These are phyloP conservation scores for Botrytis aclada DNA, from an alignment of 2,329 filamentous ascomycete genomes.

Conservation along the genomic window DNA sequence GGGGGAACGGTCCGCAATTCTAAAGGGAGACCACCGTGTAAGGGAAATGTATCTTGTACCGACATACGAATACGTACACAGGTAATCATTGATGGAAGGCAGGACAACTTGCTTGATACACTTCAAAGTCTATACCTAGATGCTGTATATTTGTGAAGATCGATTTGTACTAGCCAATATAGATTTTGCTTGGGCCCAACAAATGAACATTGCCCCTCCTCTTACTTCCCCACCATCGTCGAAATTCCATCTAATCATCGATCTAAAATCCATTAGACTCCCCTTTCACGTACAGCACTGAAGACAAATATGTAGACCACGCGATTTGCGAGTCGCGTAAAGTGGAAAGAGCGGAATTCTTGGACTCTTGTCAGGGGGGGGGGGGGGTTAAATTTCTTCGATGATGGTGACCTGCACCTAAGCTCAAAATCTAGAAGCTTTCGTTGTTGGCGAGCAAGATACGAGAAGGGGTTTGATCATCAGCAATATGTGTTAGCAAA, in stretches of 20 bases:
- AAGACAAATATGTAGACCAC: background rate
- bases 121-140: background rate
- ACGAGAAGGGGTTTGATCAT: constrained; percentile 3
- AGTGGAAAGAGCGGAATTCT: constrained; percentile 10
- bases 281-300: background rate
- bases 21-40: constrained; percentile 3
- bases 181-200: constrained; percentile 8
- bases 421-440: constrained; percentile 2
- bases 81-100: background rate
- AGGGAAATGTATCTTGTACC: too few relatives aligned
- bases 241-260: background rate
- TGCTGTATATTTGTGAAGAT: background rate
- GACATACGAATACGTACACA: background rate
- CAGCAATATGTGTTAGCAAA: background rate
- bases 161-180: background rate
- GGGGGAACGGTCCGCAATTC: background rate
- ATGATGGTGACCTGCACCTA: constrained; percentile 1
- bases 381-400: background rate
- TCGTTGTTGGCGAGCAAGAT: constrained; percentile 1
- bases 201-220: constrained; percentile 12
- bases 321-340: constrained; percentile 13
- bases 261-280: background rate
- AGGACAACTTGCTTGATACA: background rate
- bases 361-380: background rate
- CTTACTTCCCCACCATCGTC: constrained; percentile 4